Evolutionary conservation across 2,329 filamentous ascomycete genomes (phyloP).

Genomic region (Didymella lethalis): DNA sequence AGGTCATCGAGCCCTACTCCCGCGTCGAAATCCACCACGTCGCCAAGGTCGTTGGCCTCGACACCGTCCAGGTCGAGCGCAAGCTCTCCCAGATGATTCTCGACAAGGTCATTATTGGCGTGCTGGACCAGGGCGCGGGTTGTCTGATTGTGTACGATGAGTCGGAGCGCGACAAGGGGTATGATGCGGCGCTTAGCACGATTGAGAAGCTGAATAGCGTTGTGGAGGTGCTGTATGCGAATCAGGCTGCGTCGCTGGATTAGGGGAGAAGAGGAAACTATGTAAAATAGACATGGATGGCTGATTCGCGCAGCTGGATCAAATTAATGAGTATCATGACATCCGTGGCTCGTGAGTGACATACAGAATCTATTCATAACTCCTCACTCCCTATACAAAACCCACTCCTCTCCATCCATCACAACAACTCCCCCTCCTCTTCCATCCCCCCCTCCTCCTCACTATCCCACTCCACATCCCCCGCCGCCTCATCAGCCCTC

Average conservation of each 20-base stretch:
- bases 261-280: conserved; percentile 55
- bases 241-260: conserved; percentile 95
- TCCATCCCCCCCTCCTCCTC: conserved; percentile 58
- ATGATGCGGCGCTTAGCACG: conserved; percentile 91
- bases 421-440: conserved; percentile 61
- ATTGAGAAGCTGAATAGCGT: conserved; percentile 98
- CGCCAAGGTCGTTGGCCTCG: conserved; percentile 95
- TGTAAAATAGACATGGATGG: conserved; percentile 48
- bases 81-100: conserved; percentile 99
- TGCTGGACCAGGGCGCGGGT: conserved; percentile 95
- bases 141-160: conserved; percentile 98
- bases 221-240: conserved; percentile 96
- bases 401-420: neutral
- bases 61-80: conserved; percentile 95
- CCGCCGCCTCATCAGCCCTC: conserved; percentile 56
- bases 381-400: too few relatives aligned
- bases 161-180: conserved; percentile 89
- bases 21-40: conserved; percentile 96
- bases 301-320: conserved; percentile 25
- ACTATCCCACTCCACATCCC: conserved; percentile 66
- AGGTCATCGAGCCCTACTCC: conserved; percentile 99
- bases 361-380: too few relatives aligned
- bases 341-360: neutral
- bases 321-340: conserved; percentile 27
- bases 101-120: conserved; percentile 97